Conservation (phyloP, 805 yeast species). For the Barnettozyma sp. region DNA sequence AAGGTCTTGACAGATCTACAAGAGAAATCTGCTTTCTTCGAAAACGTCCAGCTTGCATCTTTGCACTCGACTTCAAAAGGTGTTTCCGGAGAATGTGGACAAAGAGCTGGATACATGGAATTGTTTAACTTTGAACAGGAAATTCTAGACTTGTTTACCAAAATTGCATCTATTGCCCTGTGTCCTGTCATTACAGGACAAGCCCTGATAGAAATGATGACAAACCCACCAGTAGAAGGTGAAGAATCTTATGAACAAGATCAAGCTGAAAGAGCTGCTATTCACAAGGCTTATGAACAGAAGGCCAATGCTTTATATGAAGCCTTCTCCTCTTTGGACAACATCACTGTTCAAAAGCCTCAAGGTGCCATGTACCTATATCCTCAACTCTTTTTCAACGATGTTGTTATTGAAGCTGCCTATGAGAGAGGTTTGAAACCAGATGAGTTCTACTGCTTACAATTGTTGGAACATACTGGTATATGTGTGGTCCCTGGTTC, state of each 20-base stretch:
- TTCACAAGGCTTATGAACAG: constrained; percentile 52
- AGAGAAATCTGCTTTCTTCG: constrained; percentile 46
- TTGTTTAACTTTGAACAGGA: constrained; percentile 70
- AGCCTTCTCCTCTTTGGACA: constrained; percentile 73
- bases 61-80: constrained; percentile 98
- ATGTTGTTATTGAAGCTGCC: constrained; percentile 58
- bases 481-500: constrained; percentile 97
- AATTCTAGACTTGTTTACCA: constrained; percentile 63
- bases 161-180: constrained; percentile 82
- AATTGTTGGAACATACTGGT: constrained; percentile 80
- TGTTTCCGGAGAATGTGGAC: constrained; percentile 97
- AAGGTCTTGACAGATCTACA: constrained; percentile 66
- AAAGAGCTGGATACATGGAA: constrained; percentile 99
- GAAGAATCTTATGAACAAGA: constrained; percentile 68
- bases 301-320: constrained; percentile 61
- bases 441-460: constrained; percentile 86
- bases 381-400: constrained; percentile 67
- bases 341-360: constrained; percentile 81
- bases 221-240: constrained; percentile 79
- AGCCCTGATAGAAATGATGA: constrained; percentile 87
- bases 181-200: constrained; percentile 97
- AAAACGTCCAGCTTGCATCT: constrained; percentile 81
- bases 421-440: constrained; percentile 48
- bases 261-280: constrained; percentile 50
- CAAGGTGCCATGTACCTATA: constrained; percentile 97